Evolutionary conservation across 768 basidiomycete species (phyloP), one percentile per base, ranked within the genome.

Genomic region (Piloderma croceum): DNA sequence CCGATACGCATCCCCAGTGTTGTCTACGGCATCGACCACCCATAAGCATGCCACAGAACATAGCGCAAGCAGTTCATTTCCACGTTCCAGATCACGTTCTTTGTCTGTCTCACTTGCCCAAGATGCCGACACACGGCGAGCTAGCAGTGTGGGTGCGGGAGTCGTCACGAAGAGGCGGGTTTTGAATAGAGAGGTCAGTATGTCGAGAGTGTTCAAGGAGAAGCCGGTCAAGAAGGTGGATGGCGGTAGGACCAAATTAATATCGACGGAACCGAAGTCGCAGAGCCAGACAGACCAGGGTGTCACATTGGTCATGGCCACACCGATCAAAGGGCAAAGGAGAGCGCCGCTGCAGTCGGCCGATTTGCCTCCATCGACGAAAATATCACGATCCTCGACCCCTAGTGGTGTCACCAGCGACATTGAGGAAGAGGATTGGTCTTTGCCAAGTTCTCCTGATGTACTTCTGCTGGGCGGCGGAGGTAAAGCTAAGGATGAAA

Each of bases 181-280:
- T 1, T 60, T 86, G n/a, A 78, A 70, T 43, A 71, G 82, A 23
- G 83, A 88, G 54, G 69, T 87, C 46, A 87, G 81, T 60, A 89
- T 88, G 85, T 78, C 79, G 13, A 71, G 83, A 23, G 72, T 62
- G 18, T 85, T 86, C 62, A 84, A 78, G 52, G 63, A 63, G 19
- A 69, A 68, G 34, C 61, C 61, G 41, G 45, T 19, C 27, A 42
- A 44, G 46, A 51, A 46, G 17, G 43, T 50, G 31, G 43, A 44
- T 41, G 15, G 38, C 43, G 39, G 34, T 36, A 50, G 31, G 34
- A 43, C 31, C 49, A 35, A 36, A 37, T 21, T 24, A 50, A 44
- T 19, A 22, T 39, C 38, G 21, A 9, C 35, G 41, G 60, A 45
- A 29, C 43, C 44, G 41, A 49, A 40, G 51, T 34, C 17, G 24